Base-by-base conservation (phyloP, 225 moss, liverwort and hornwort genomes). In the Thuidium tamariscinum region DNA sequence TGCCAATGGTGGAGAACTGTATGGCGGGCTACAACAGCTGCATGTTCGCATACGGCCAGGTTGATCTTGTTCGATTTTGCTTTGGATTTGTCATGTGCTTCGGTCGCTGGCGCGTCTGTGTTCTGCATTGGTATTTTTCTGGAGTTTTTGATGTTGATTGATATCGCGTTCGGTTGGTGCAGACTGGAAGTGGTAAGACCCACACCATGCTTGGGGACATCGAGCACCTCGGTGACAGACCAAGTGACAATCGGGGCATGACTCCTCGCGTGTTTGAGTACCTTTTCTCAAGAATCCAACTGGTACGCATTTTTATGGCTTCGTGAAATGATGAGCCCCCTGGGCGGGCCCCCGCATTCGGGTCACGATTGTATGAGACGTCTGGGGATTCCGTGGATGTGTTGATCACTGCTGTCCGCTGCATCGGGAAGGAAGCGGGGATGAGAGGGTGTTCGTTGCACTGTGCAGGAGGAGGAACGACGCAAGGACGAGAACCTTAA, bases 131-230 rank as follows among this genome's bases (percentile, higher is more conserved):
- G 48, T 46, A 2, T 67, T 54, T 69, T n/a, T 4, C 42, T 13
- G 84, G 26, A 66, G 16, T 44, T 64, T 51, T 22, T 77, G 77
- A 59, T 60, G 10, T 64, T 83, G 46, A 89, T 76, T 55, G 10
- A 79, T 74, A 5, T 63, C 46, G 61, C 60, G 46, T 41, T 2
- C 62, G 83, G 61, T 64, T 89, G 84, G 62, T 64, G 74, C 94
- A 93, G 93, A 94, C 93, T 41, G 94, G 94, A 78, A 94, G 94
- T 87, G 94, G 94, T 8, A 94, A 94, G 84, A 94, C 93, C 60
- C 91, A 93, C 81, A 94, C 94, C 41, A 94, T 94, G 94, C 92
- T 94, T 29, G 94, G 94, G 56, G 93, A 94, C 86, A 91, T 94
- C 78, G 91, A 94, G 77, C 77, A 77, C 39, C 77, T 77, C 26